Evolutionary conservation across 306 rosid genomes (phyloP).

Genomic region (Amphicarpaea edgeworthii): DNA sequence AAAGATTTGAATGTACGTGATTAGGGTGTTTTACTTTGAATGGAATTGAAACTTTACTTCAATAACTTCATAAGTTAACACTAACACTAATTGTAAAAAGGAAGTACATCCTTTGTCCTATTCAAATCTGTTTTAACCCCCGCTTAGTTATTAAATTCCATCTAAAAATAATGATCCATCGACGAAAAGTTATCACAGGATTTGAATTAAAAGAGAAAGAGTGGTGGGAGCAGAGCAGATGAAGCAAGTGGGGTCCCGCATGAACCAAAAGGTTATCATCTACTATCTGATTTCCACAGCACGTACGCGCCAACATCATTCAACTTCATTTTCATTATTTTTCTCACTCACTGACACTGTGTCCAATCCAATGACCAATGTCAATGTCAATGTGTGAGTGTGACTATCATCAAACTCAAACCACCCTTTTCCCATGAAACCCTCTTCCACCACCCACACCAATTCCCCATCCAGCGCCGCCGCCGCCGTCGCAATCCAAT

Average conservation of each 20-base stretch:
- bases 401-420: background rate
- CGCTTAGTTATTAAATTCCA: background rate
- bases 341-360: background rate
- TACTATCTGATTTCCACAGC: conserved; percentile 4
- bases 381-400: no score
- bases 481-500: conserved; percentile 73
- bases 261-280: background rate
- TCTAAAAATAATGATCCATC: background rate
- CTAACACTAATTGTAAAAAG: no score
- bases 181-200: background rate
- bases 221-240: no score
- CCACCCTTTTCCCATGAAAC: conserved; percentile 44
- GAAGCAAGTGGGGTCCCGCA: conserved; percentile 38
- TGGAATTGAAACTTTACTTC: background rate
- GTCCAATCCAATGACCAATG: conserved; percentile 2
- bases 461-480: conserved; percentile 59
- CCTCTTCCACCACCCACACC: conserved; percentile 57
- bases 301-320: conserved; percentile 55
- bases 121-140: no score
- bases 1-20: no score
- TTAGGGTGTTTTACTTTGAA: no score
- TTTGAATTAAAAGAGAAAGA: conserved; percentile 20
- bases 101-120: no score
- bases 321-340: conserved; percentile 10
- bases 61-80: no score